Evolutionary conservation across 495 filamentous ascomycete species (phyloP), one percentile per base, ranked within the genome.

Genomic region (Bacidia rubella): DNA sequence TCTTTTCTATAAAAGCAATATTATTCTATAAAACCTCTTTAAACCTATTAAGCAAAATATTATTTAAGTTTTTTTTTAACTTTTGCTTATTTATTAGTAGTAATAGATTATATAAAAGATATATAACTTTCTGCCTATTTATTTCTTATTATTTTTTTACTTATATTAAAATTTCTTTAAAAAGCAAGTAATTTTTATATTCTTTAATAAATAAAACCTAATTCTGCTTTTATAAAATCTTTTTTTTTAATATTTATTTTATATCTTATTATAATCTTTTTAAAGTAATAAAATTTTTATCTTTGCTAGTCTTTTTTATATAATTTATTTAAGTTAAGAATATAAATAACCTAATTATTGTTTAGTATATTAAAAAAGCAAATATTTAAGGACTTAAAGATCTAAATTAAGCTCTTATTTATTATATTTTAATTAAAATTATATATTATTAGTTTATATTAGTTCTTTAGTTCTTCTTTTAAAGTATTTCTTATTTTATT

Each of bases 281-380:
- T 58, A 46, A 47, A 53, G 53, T 11, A 53, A 26, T 23, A 60
- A 25, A 15, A 57, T 57, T 42, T 39, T 38, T 32, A 42, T 15
- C 23, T 25, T 27, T 20, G 38, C 54, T 47, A 54, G 49, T 35
- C 5, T 7, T 35, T 35, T 35, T 35, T 7, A 15, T 7, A 35
- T 35, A 35, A 15, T 15, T 35, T 7, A 35, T 7, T 35, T 7
- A 7, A 35, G 15, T 7, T 44, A 44, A 44, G 19, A 44, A 17
- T 40, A 2, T 23, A 55, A 38, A 35, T 40, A 25, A 32, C 48
- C 4, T 11, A 39, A 42, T 21, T 38, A 20, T 9, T 41, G 40
- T 48, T 53, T 15, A 45, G 47, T 40, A 44, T 17, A 29, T 24
- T 2, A 26, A n/a, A n/a, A n/a, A n/a, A n/a, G n/a, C 49, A 47